A percentile compares a stretch with the other conserved stretches of the same genome.
phyloP scores from a whole-genome alignment of 345 rosid species.

The Arabis hirsuta region DNA sequence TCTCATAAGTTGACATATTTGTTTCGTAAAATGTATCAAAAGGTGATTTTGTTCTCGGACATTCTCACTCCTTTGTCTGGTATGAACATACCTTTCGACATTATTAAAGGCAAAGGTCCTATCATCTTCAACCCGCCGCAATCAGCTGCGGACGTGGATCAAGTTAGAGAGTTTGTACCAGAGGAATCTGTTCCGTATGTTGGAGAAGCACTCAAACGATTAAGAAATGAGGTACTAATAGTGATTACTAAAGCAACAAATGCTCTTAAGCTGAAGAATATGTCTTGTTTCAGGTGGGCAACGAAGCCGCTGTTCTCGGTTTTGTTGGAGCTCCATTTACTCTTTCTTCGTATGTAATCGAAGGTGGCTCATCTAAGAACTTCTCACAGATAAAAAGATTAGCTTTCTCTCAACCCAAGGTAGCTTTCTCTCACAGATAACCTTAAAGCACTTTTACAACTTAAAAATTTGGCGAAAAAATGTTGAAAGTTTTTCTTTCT shows the following conservation, averaged over 20 bases:
- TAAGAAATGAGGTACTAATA: slow-evolving; percentile 78
- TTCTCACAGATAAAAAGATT: slow-evolving; percentile 79
- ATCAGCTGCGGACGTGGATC: slow-evolving; percentile 69
- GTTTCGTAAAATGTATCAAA: slow-evolving; percentile 28
- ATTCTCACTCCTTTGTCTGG: slow-evolving; percentile 97
- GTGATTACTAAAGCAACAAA: neutral
- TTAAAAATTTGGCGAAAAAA: neutral
- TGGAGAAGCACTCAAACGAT: slow-evolving; percentile 86
- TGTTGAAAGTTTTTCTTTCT: slow-evolving; percentile 10
- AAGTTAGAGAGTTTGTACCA: slow-evolving; percentile 84
- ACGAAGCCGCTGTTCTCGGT: slow-evolving; percentile 85
- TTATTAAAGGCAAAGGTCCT: slow-evolving; percentile 96
- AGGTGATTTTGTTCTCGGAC: slow-evolving; percentile 98
- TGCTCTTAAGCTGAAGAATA: slow-evolving; percentile 16
- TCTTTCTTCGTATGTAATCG: slow-evolving; percentile 91
- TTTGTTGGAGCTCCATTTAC: slow-evolving; percentile 99
- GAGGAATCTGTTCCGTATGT: slow-evolving; percentile 92
- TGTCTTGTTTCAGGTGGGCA: slow-evolving; percentile 59
- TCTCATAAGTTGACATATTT: slow-evolving; percentile 15
- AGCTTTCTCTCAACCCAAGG: slow-evolving; percentile 97
- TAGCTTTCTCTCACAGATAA: slow-evolving; percentile 23
- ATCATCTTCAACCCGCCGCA: slow-evolving; percentile 80
- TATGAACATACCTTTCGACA: slow-evolving; percentile 98
- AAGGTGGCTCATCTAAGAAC: slow-evolving; percentile 98
- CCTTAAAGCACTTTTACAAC: neutral